Base-by-base conservation (phyloP, 1,139 yeast genomes). In the Candida dubliniensis region DNA sequence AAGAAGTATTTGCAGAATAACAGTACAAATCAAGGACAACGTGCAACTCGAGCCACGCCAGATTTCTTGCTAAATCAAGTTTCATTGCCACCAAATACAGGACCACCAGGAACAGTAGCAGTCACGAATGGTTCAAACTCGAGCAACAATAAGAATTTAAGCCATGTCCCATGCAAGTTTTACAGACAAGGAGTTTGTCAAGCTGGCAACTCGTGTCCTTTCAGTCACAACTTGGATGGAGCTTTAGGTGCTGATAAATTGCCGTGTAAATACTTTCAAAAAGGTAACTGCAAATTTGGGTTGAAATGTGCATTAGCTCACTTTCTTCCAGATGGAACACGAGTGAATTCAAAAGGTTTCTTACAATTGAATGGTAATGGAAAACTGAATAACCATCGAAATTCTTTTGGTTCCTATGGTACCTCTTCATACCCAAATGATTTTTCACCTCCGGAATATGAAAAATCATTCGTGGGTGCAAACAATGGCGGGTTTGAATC, bases 121-220 rank as follows among this genome's bases (percentile, higher is more conserved):
- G 58, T 58, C 10, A 60, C 46, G 24, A 30, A 34, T 18, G 41
- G 44, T 8, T 29, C 46, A 3, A 42, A 31, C 31, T 14, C 48
- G 8, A 41, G 38, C 9, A 40, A 45, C 18, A 49, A 42, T 18
- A 73, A 72, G 48, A 73, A 84, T 56, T 73, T 87, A 43, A 83
- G 95, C 43, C 99, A 91, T 64, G 98, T 91, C 33, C 98, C 99
- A 1, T 91, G 99, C 64, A 91, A 91, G 67, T 91, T 93, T 69
- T 90, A 75, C 62, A 75, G 81, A 50, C 96, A 90, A 61, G 97
- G 98, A 0, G 81, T 87, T 14, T 91, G 98, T 64, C 97, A 90
- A 65, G 98, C 98, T 1, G 98, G 98, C 10, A 73, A 71, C 45
- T 75, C 93, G 2, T 93, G 98, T 63, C 97, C 97, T 2, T 93